phyloP scores from a whole-genome alignment of 305 asterid species.

The Fraxinus ornus region DNA sequence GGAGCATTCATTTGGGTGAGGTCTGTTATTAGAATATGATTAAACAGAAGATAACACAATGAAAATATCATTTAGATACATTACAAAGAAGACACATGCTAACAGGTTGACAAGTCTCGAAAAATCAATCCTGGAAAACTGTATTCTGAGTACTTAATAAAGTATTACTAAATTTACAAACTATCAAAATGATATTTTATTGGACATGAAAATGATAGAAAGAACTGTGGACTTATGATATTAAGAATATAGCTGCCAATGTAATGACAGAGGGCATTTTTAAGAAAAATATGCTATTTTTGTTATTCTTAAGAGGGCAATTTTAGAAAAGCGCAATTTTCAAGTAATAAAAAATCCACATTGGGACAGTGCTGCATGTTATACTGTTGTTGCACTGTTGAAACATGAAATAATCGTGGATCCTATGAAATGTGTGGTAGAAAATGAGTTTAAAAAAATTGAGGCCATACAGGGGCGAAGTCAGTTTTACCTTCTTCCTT shows the following conservation, averaged over 20 bases:
- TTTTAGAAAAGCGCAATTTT: neutral
- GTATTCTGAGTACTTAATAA: neutral
- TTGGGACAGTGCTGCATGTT: neutral
- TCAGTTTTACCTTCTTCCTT: constrained; percentile 38
- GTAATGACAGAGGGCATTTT: neutral
- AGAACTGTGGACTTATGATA: neutral
- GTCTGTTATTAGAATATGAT: constrained; percentile 21
- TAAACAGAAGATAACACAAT: neutral
- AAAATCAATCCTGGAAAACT: neutral
- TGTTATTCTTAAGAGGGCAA: neutral
- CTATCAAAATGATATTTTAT: neutral
- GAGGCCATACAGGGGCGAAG: neutral
- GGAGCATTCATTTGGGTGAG: constrained; percentile 53
- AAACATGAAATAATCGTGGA: neutral
- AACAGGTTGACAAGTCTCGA: neutral
- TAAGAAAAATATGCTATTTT: neutral
- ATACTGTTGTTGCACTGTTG: neutral
- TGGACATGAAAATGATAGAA: neutral
- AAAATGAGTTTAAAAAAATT: too few relatives aligned
- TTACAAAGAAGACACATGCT: neutral
- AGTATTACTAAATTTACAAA: neutral
- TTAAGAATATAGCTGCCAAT: neutral
- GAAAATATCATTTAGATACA: neutral
- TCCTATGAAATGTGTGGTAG: too few relatives aligned
- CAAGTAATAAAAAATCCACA: neutral